A percentile compares a stretch with the other conserved stretches of the same genome.
phyloP scores from a whole-genome alignment of 202 grass and related monocot species.

The Schoenoplectus triqueter region DNA sequence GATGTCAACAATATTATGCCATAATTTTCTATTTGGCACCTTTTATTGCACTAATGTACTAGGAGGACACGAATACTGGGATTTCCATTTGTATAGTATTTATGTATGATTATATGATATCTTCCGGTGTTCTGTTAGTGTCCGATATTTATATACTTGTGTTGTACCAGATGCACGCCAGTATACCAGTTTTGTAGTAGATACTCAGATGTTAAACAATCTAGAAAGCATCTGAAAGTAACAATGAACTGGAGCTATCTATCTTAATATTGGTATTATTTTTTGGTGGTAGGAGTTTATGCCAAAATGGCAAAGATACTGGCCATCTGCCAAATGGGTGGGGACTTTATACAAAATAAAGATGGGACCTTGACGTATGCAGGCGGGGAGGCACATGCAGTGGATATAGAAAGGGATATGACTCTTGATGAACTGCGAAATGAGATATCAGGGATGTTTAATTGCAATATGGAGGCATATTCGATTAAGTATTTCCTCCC shows the following conservation, averaged over 20 bases:
- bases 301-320: conserved; percentile 62
- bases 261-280: background rate
- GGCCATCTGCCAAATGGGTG: conserved; percentile 82
- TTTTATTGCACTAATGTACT: background rate
- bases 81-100: background rate
- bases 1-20: background rate
- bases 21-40: background rate
- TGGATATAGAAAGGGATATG: conserved; percentile 80
- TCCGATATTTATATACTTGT: background rate
- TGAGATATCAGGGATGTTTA: conserved; percentile 88
- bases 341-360: conserved; percentile 72
- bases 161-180: conserved; percentile 5
- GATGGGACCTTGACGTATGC: conserved; percentile 85
- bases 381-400: conserved; percentile 94
- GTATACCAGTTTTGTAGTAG: background rate
- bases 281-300: conserved; percentile 39
- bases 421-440: conserved; percentile 62
- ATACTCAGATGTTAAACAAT: background rate
- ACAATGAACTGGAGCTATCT: background rate
- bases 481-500: conserved; percentile 97
- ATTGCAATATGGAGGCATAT: conserved; percentile 58
- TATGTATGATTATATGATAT: background rate
- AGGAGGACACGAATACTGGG: background rate
- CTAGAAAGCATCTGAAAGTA: background rate
- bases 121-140: background rate